Conservation (phyloP, 441 rosid species). For the Euphorbia corollata region DNA sequence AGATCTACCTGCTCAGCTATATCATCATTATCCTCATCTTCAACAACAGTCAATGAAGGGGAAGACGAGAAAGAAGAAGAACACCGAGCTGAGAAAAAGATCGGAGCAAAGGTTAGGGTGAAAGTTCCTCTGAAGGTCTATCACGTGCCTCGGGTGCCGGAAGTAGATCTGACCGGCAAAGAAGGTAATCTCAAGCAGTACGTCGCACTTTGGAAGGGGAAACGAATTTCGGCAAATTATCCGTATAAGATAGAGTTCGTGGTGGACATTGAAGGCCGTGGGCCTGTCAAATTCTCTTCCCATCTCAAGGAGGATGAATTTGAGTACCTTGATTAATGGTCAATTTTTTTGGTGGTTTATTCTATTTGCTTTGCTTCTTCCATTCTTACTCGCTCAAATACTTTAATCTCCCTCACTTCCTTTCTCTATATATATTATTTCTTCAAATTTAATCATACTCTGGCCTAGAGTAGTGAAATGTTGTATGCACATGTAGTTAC, state of each 20-base stretch:
- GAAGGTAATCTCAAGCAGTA: conserved; percentile 79
- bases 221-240: conserved; percentile 72
- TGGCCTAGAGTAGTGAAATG: background rate
- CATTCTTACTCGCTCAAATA: background rate
- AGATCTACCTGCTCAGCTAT: conserved; percentile 28
- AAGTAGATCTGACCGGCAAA: conserved; percentile 68
- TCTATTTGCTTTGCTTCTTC: background rate
- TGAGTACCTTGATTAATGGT: conserved; percentile 37
- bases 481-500: too few species aligned
- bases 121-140: conserved; percentile 74
- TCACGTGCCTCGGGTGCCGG: conserved; percentile 79
- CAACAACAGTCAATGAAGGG: conserved; percentile 21
- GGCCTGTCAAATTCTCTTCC: conserved; percentile 73
- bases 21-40: conserved; percentile 12
- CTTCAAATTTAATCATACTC: background rate
- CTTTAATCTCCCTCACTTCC: background rate
- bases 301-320: conserved; percentile 92
- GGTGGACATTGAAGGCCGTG: conserved; percentile 62
- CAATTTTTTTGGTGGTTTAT: background rate
- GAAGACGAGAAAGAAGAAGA: conserved; percentile 25
- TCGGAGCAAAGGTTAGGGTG: conserved; percentile 72
- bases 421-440: background rate
- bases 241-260: conserved; percentile 67
- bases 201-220: conserved; percentile 78
- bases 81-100: conserved; percentile 27